These are phyloP conservation scores for Bryum argenteum DNA, from an alignment of 225 moss, liverwort and hornwort species.

Conservation along the genomic window DNA sequence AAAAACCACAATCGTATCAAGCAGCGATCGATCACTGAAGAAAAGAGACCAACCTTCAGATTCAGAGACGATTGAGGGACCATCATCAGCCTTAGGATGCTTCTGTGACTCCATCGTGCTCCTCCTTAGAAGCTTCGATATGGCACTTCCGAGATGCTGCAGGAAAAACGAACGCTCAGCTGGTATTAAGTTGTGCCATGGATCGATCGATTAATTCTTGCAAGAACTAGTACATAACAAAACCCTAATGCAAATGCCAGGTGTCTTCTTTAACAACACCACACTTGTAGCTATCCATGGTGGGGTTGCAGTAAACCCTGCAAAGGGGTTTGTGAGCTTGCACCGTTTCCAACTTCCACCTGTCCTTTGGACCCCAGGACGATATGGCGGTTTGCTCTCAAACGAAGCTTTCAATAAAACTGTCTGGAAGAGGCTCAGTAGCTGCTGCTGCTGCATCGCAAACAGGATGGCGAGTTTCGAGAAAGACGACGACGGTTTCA, in stretches of 20 bases:
- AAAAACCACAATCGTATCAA: no score
- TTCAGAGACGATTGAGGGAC: constrained; percentile 23
- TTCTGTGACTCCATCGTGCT: constrained; percentile 22
- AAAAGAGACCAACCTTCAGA: constrained; percentile 28
- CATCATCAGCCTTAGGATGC: neutral
- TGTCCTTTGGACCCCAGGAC: neutral
- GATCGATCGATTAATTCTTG: neutral
- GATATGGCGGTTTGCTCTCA: neutral
- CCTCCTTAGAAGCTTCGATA: constrained; percentile 12
- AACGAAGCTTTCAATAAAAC: neutral
- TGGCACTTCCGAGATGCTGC: neutral
- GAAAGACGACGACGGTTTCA: constrained; percentile 33
- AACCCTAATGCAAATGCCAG: neutral
- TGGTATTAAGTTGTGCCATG: no score
- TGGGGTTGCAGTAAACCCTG: neutral
- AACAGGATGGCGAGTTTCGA: constrained; percentile 25
- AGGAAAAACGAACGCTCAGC: neutral
- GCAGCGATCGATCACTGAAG: no score
- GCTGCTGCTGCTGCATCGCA: neutral
- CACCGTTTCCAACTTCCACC: neutral
- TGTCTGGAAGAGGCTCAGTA: constrained; percentile 15
- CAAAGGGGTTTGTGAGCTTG: neutral
- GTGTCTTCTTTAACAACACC: constrained; percentile 3
- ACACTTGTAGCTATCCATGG: constrained; percentile 26
- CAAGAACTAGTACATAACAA: neutral